These are phyloP conservation scores for Coffea humblotiana DNA, from an alignment of 305 asterid species.

Conservation along the genomic window DNA sequence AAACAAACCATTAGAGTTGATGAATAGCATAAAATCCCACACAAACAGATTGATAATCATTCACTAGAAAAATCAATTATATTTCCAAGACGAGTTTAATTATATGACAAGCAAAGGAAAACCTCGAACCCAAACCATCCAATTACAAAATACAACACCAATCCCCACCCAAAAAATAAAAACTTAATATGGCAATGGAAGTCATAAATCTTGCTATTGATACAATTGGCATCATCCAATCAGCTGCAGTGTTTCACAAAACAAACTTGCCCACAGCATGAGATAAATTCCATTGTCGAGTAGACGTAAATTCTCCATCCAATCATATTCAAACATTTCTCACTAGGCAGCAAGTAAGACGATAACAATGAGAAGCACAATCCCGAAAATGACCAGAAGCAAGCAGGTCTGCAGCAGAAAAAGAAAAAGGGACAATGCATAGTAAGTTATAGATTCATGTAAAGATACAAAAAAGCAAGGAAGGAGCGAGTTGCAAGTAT, in stretches of 20 bases:
- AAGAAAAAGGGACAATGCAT: background rate
- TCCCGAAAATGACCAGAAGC: slow-evolving; percentile 77
- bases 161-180: slow-evolving; percentile 18
- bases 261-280: background rate
- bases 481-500: background rate
- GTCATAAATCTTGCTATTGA: slow-evolving; percentile 11
- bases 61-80: slow-evolving; percentile 1
- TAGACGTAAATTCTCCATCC: background rate
- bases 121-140: slow-evolving; percentile 11
- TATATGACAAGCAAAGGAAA: slow-evolving; percentile 17
- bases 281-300: background rate
- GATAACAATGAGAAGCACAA: slow-evolving; percentile 71
- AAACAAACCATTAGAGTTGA: background rate
- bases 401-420: slow-evolving; percentile 66
- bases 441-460: background rate
- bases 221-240: slow-evolving; percentile 23
- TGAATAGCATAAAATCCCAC: background rate
- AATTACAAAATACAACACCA: slow-evolving; percentile 35
- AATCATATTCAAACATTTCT: background rate
- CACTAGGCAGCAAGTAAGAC: slow-evolving; percentile 67
- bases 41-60: background rate
- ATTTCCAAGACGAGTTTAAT: background rate
- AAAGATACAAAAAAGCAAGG: background rate
- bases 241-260: slow-evolving; percentile 17
- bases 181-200: slow-evolving; percentile 23